phyloP scores from a whole-genome alignment of 2,329 filamentous ascomycete species.

The Venturia asperata region DNA sequence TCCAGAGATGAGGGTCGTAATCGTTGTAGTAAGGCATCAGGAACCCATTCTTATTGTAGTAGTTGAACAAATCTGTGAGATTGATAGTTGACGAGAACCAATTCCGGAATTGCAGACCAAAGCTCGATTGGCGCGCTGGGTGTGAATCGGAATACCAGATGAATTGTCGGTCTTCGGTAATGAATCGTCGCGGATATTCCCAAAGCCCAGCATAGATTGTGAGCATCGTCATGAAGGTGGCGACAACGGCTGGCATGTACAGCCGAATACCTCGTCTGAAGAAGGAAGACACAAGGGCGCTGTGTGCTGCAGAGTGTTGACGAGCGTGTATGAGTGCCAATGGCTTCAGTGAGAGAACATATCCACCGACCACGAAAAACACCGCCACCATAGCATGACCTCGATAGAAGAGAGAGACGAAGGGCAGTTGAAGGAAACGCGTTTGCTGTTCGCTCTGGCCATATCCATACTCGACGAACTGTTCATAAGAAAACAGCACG shows the following conservation, averaged over 20 bases:
- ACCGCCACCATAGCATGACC: slow-evolving; percentile 52
- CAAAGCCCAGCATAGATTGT: slow-evolving; percentile 18
- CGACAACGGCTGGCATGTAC: slow-evolving; percentile 22
- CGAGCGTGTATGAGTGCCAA: slow-evolving; percentile 23
- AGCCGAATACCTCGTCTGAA: slow-evolving; percentile 24
- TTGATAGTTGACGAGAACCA: slow-evolving; percentile 10
- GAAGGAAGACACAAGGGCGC: slow-evolving; percentile 22
- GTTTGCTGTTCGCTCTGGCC: slow-evolving; percentile 33
- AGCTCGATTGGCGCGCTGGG: not conserved
- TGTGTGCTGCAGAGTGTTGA: slow-evolving; percentile 28
- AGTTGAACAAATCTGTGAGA: slow-evolving; percentile 17
- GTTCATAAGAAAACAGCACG: slow-evolving; percentile 44
- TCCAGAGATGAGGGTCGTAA: slow-evolving; percentile 56
- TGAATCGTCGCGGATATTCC: slow-evolving; percentile 19
- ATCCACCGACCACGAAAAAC: slow-evolving; percentile 58
- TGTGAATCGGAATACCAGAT: slow-evolving; percentile 18
- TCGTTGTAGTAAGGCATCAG: slow-evolving; percentile 20
- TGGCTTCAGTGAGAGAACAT: slow-evolving; percentile 47
- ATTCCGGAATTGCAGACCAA: slow-evolving; percentile 11
- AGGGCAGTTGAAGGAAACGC: slow-evolving; percentile 46
- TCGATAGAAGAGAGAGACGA: slow-evolving; percentile 48
- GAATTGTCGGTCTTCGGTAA: slow-evolving; percentile 16
- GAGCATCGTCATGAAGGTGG: slow-evolving; percentile 23
- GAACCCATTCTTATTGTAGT: slow-evolving; percentile 19
- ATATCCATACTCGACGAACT: slow-evolving; percentile 30